Conservation (phyloP, 176 grass and related monocot species). For the Olyra latifolia region DNA sequence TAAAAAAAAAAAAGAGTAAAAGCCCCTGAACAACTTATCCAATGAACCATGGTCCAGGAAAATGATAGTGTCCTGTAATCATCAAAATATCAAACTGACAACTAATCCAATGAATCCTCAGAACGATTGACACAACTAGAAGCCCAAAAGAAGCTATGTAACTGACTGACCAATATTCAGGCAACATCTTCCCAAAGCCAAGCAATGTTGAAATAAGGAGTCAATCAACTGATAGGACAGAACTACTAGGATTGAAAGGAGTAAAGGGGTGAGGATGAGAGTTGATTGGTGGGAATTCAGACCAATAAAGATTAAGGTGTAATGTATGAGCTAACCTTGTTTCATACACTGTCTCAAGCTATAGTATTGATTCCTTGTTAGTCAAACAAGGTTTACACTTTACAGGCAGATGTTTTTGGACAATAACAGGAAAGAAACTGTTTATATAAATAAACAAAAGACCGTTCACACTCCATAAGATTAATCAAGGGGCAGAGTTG, state of each 20-base stretch:
- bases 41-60: neutral
- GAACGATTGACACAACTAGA: neutral
- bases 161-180: neutral
- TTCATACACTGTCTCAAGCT: neutral
- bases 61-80: neutral
- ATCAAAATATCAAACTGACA: neutral
- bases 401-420: neutral
- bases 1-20: no score
- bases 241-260: neutral
- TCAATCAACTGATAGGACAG: neutral
- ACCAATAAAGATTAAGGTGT: neutral
- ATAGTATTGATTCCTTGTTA: neutral
- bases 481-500: neutral
- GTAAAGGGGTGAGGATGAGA: neutral
- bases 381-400: neutral
- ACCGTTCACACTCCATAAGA: neutral
- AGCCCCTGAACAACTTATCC: neutral
- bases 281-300: neutral
- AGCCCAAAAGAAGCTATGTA: neutral
- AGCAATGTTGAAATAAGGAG: neutral
- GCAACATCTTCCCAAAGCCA: neutral
- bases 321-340: neutral
- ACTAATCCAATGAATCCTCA: neutral
- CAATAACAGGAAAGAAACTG: neutral
- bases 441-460: neutral